phyloP scores from a whole-genome alignment of 2,329 filamentous ascomycete genomes.

The Metarhizium humberi region DNA sequence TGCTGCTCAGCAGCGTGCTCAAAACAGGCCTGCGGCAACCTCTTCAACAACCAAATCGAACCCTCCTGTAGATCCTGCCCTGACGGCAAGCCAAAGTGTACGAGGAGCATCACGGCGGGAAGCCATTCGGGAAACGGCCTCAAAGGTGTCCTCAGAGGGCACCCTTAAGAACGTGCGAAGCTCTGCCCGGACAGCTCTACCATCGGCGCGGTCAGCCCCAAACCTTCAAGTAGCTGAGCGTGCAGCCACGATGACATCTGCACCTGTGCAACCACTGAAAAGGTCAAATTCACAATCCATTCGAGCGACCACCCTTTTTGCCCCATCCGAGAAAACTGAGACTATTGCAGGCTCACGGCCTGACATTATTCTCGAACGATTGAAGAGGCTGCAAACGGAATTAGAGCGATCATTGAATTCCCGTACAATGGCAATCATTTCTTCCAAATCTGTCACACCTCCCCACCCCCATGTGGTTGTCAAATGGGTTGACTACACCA shows the following conservation, averaged over 20 bases:
- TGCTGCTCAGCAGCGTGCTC: constrained; percentile 55
- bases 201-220: constrained; percentile 17
- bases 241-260: constrained; percentile 17
- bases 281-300: constrained; percentile 20
- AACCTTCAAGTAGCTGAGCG: constrained; percentile 20
- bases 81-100: constrained; percentile 20
- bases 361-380: constrained; percentile 45
- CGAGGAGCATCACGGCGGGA: constrained; percentile 20
- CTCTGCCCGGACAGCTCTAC: constrained; percentile 18
- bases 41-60: constrained; percentile 16
- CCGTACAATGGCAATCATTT: constrained; percentile 51
- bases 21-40: constrained; percentile 33
- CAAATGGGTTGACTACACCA: constrained; percentile 85
- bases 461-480: constrained; percentile 56
- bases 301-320: constrained; percentile 43
- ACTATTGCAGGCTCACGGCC: constrained; percentile 44
- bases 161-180: constrained; percentile 17
- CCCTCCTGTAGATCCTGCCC: constrained; percentile 12
- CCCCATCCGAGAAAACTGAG: constrained; percentile 41
- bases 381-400: constrained; percentile 48
- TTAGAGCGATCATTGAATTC: constrained; percentile 55
- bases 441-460: constrained; percentile 42
- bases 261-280: constrained; percentile 14
- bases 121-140: constrained; percentile 12
- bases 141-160: constrained; percentile 14